Evolutionary conservation across 148 eudicot species (phyloP).

Genomic region (Spergularia bocconei): DNA sequence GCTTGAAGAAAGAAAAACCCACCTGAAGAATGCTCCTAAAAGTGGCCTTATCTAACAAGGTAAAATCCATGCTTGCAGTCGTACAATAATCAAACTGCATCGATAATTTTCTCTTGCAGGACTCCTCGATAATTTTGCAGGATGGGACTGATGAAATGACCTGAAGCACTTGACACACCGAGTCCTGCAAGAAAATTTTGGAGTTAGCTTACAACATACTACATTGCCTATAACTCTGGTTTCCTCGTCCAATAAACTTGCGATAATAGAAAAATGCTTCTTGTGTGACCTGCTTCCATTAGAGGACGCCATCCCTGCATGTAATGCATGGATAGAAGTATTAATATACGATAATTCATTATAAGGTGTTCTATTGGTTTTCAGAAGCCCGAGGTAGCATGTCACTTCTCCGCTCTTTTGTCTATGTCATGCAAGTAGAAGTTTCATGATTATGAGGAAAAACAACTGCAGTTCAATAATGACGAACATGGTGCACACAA

Average conservation of each 20-base stretch:
- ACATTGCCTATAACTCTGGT: conserved; percentile 62
- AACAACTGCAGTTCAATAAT: conserved; percentile 17
- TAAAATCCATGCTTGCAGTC: conserved; percentile 75
- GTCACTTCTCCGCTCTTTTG: conserved; percentile 57
- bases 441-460: conserved; percentile 17
- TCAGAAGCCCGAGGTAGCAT: conserved; percentile 55
- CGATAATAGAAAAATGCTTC: conserved; percentile 75
- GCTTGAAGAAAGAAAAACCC: conserved; percentile 38
- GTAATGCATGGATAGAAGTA: conserved; percentile 70
- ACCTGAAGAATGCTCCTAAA: conserved; percentile 88
- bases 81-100: conserved; percentile 92
- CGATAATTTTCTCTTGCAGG: conserved; percentile 78
- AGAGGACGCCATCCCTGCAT: conserved; percentile 97
- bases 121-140: conserved; percentile 85
- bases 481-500: conserved; percentile 1
- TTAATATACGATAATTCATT: conserved; percentile 62
- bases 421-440: conserved; percentile 32
- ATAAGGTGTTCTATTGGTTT: conserved; percentile 39
- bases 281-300: conserved; percentile 79
- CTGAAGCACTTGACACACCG: conserved; percentile 76
- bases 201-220: conserved; percentile 60
- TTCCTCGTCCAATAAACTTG: conserved; percentile 83
- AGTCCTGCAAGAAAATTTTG: conserved; percentile 86
- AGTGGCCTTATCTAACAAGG: conserved; percentile 74
- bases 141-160: conserved; percentile 72